These are phyloP conservation scores for Balansia obtecta DNA, from an alignment of 2,329 filamentous ascomycete species.

Conservation along the genomic window DNA sequence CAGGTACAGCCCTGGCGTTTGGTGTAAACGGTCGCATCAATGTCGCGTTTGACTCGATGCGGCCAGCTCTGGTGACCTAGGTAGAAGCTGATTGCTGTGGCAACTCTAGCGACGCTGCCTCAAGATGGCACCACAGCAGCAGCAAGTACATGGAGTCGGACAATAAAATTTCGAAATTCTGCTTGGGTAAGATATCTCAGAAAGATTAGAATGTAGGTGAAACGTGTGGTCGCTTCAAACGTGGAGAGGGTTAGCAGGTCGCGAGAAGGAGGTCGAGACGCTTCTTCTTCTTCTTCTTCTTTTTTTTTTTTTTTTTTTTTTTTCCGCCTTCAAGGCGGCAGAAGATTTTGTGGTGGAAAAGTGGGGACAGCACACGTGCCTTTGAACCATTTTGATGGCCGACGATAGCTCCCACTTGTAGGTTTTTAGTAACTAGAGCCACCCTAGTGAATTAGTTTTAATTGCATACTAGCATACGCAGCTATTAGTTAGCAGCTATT, in stretches of 20 bases:
- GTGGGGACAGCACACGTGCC: conserved; percentile 21
- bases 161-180: neutral
- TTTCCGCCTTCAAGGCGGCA: conserved; percentile 10
- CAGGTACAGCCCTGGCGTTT: conserved; percentile 20
- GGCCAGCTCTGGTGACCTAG: neutral
- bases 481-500: too few relatives aligned
- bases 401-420: too few relatives aligned
- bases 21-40: conserved; percentile 24
- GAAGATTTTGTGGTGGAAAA: conserved; percentile 14
- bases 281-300: neutral
- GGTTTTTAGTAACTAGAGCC: too few relatives aligned
- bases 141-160: neutral
- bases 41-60: neutral
- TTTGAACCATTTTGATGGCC: conserved; percentile 3
- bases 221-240: neutral
- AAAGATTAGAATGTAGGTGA: too few relatives aligned
- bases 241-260: neutral
- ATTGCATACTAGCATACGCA: too few relatives aligned
- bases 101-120: conserved; percentile 1
- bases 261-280: conserved; percentile 8
- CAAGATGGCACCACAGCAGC: neutral
- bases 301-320: neutral
- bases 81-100: neutral
- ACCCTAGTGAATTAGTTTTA: too few relatives aligned
- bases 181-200: too few relatives aligned